Evolutionary conservation across 2,329 filamentous ascomycete genomes (phyloP).

Genomic region (Biscogniauxia sp.): DNA sequence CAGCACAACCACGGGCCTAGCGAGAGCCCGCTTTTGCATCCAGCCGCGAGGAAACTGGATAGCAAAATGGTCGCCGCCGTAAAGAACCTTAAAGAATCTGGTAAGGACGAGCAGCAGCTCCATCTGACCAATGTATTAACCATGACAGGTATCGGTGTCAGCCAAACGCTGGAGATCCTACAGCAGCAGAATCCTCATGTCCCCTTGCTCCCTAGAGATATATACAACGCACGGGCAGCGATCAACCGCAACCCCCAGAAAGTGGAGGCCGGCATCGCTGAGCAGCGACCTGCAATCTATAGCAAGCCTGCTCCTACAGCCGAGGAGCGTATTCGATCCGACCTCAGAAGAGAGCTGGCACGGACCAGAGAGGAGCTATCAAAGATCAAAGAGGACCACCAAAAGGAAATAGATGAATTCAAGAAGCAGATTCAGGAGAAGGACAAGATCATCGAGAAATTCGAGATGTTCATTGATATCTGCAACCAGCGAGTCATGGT

Average conservation of each 20-base stretch:
- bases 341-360: conserved; percentile 59
- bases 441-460: conserved; percentile 60
- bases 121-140: conserved; percentile 30
- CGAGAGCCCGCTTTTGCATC: conserved; percentile 64
- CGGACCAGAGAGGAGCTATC: conserved; percentile 56
- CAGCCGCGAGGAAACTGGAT: conserved; percentile 63
- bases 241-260: conserved; percentile 65
- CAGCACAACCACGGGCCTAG: conserved; percentile 65
- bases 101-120: conserved; percentile 42
- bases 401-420: conserved; percentile 57
- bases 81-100: conserved; percentile 63
- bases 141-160: conserved; percentile 58
- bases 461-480: conserved; percentile 69
- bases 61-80: conserved; percentile 67
- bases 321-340: conserved; percentile 62
- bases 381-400: conserved; percentile 53
- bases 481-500: conserved; percentile 66
- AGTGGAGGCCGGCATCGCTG: conserved; percentile 57
- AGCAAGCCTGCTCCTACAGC: conserved; percentile 63
- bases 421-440: conserved; percentile 62
- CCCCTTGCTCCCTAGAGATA: conserved; percentile 61
- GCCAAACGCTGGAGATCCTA: conserved; percentile 64
- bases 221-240: conserved; percentile 65
- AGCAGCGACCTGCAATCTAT: conserved; percentile 62
- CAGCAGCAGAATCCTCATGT: conserved; percentile 63